Base-by-base conservation (phyloP, 768 basidiomycete species). In the Exsudoporus frostii region DNA sequence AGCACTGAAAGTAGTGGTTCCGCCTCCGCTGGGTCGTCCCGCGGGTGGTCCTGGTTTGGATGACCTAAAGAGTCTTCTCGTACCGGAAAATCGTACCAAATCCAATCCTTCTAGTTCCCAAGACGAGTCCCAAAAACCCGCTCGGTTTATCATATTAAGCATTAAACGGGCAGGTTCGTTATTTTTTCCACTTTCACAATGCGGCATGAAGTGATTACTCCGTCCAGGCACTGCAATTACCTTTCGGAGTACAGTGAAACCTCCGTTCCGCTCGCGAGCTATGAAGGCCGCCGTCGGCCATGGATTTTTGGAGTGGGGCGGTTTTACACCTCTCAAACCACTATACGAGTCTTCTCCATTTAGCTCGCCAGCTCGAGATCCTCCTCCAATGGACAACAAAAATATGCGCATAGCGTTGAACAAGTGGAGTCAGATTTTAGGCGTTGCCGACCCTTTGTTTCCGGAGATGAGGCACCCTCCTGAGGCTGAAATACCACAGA, bases 21-120 rank as follows among this genome's bases (percentile, higher is more conserved):
- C 71, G 7, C 51, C 67, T 20, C 38, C 45, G 7, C 34, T 57
- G 22, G 51, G 54, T 32, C 52, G 52, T 6, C 60, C 57, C 0
- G 64, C 66, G 3, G 75, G 75, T 8, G 74, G 74, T 39, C 60
- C 62, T 14, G 67, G 71, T 10, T 51, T 74, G 43, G 61, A 62
- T 27, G 71, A 73, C 44, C 44, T 75, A 1, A 57, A 57, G 29
- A 49, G 43, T 22, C 63, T 74, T 24, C 58, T 75, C 11, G 49
- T 51, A n/a, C 57, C 61, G 11, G 51, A 51, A 33, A 36, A 60
- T 20, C 54, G 44, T 13, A 38, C 25, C 24, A 17, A 50, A 15
- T n/a, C 45, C 29, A 14, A 14, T 0, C 19, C 47, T 7, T 42
- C 58, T 25, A 17, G 4, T 44, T 58, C 40, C 17, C 41, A 55